Evolutionary conservation across 2,329 filamentous ascomycete species (phyloP).

Genomic region (Pseudogymnoascus sp.): DNA sequence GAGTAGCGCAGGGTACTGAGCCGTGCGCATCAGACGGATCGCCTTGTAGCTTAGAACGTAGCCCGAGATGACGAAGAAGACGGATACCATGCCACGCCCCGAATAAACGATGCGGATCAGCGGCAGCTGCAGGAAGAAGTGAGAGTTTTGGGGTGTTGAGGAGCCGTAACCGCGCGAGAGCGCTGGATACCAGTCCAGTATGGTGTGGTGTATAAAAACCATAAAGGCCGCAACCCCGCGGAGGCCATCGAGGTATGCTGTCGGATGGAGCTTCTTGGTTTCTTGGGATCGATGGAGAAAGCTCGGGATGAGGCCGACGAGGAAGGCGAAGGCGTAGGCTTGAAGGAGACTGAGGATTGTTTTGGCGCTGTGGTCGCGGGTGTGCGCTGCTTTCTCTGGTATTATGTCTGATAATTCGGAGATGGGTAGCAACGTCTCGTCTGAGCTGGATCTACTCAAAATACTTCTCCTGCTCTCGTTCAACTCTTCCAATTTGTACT

Average conservation of each 20-base stretch:
- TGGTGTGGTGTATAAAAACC: conserved; percentile 42
- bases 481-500: background rate
- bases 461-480: background rate
- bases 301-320: conserved; percentile 7
- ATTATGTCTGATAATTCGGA: background rate
- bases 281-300: conserved; percentile 1
- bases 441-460: background rate
- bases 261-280: conserved; percentile 22
- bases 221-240: conserved; percentile 43
- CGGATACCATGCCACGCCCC: conserved; percentile 42
- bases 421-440: background rate
- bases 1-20: conserved; percentile 16
- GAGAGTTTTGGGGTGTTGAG: conserved; percentile 30
- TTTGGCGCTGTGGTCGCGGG: background rate
- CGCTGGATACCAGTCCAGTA: conserved; percentile 30
- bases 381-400: background rate
- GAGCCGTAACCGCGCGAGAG: conserved; percentile 27
- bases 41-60: conserved; percentile 41
- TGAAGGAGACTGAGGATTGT: background rate
- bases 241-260: conserved; percentile 43
- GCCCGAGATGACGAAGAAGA: conserved; percentile 47
- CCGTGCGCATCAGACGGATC: conserved; percentile 35
- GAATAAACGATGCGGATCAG: conserved; percentile 38
- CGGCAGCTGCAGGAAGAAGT: conserved; percentile 35
- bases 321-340: background rate